Evolutionary conservation across 352 stramenopile genomes (phyloP), one percentile per base, ranked within the genome.

Genomic region (Globisporangium camurandrum): DNA sequence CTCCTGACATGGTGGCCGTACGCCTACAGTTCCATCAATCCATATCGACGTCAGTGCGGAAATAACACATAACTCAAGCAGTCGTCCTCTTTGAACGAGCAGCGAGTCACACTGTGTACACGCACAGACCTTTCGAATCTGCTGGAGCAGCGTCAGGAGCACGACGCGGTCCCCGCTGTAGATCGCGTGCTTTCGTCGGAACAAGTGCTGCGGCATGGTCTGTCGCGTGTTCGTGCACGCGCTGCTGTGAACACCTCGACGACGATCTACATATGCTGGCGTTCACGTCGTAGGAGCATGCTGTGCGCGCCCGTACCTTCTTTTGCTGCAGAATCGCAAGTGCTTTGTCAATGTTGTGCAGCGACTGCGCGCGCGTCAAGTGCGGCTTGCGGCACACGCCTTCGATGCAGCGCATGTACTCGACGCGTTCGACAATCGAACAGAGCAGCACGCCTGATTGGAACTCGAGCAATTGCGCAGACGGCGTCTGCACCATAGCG

Each of bases 311-410:
- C 39, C 43, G 2, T 34, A 85, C 72, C 59, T 86, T 88, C 36
- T 86, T 88, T 38, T 69, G 57, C 48, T 80, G 65, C 1, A 90
- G 57, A 20, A 87, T 73, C 16, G 52, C 54, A 1, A 88, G 56
- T 16, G 71, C 78, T 38, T 90, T 90, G 27, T 49, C 57, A 37
- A 90, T 85, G 50, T 90, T 90, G 65, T 90, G 69, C 24, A 90
- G 53, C 1, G 73, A 61, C n/a, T 71, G 77, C 9, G 78, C 71
- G 60, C 69, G 81, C 31, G 66, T 65, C 23, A 69, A 41, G 14
- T 53, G 49, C 3, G 69, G 51, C 20, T 71, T 38, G 16, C 57
- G 57, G 36, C 57, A 61, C 37, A 85, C 48, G 5, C 78, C 78
- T 40, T 77, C 63, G 20, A 88, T 75, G 23, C 48, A 48, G n/a